phyloP scores from a whole-genome alignment of 352 stramenopile genomes.

The Pythium angustatum region DNA sequence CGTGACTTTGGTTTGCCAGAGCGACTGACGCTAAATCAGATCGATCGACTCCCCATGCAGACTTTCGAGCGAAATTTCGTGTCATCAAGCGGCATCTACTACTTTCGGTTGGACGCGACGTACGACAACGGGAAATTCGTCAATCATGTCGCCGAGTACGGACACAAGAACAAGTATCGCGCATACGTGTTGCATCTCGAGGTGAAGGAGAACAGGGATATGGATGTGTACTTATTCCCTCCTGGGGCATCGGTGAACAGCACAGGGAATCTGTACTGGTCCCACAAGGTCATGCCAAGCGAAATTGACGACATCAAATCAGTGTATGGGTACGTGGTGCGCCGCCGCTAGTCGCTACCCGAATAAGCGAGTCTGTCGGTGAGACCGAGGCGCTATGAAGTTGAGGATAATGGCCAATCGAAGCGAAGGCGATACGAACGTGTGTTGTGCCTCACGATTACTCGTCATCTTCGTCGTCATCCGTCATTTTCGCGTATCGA shows the following conservation, averaged over 20 bases:
- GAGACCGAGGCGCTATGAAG: no score
- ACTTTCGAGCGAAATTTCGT: conserved; percentile 44
- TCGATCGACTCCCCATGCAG: conserved; percentile 41
- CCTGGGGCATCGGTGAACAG: conserved; percentile 79
- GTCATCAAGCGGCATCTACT: conserved; percentile 46
- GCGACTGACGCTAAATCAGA: conserved; percentile 43
- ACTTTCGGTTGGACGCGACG: conserved; percentile 61
- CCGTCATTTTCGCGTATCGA: conserved; percentile 25
- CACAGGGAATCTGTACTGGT: conserved; percentile 72
- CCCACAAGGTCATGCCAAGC: conserved; percentile 43
- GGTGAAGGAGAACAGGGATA: conserved; percentile 41
- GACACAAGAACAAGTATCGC: conserved; percentile 58
- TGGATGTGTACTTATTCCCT: conserved; percentile 67
- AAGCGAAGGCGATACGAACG: no score
- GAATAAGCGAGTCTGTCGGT: no score
- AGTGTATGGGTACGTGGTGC: conserved; percentile 64
- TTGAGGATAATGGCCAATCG: no score
- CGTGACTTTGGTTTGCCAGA: conserved; percentile 29
- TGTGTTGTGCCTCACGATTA: conserved; percentile 22
- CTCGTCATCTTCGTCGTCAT: conserved; percentile 38
- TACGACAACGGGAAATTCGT: conserved; percentile 79
- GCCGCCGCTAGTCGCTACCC: conserved; percentile 23
- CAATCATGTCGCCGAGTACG: conserved; percentile 63
- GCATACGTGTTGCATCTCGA: conserved; percentile 48
- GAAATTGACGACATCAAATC: conserved; percentile 52